Base-by-base conservation (phyloP, 495 filamentous ascomycete genomes). In the Neurospora sp. region DNA sequence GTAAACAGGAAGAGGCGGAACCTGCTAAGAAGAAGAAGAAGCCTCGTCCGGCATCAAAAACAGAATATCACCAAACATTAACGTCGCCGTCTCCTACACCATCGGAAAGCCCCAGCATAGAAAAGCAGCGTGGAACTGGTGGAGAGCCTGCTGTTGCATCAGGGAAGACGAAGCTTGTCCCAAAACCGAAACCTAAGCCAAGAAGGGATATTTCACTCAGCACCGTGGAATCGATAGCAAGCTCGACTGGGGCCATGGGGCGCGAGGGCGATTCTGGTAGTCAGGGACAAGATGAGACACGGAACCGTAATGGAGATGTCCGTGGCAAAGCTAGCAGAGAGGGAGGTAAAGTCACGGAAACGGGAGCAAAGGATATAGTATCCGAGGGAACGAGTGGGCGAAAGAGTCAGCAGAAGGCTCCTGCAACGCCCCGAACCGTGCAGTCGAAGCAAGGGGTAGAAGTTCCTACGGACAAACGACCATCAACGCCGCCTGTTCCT, bases 11-110 rank as follows among this genome's bases (percentile, higher is more conserved):
- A 7, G 77, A 78, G 42, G 75, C 75, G 70, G 79, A 82, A 38
- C 79, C 83, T 11, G 78, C 82, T n/a, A 86, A 85, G 80, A 85
- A 78, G 75, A 78, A 71, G 71, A 71, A 75, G 39, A 23, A 72
- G n/a, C 70, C 62, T 10, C 39, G 40, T 62, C 69, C 49, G 4
- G 20, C 9, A 40, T 16, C 20, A 20, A 18, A 46, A 60, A 7
- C 74, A 4, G n/a, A 66, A 66, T 31, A 66, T 66, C 54, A 69
- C 18, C 42, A 46, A 20, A 60, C 49, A 35, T 12, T 72, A 54
- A 70, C n/a, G 27, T 72, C 74, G 2, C 70, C 60, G 16, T 72
- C 73, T 35, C 73, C 73, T 9, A 27, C 73, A 8, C 62, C 70
- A n/a, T 74, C 73, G 16, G 41, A 42, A 44, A 49, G 49, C 37